Base-by-base conservation (phyloP, 1,284 basidiomycete genomes). In the Psilocybe mexicana region DNA sequence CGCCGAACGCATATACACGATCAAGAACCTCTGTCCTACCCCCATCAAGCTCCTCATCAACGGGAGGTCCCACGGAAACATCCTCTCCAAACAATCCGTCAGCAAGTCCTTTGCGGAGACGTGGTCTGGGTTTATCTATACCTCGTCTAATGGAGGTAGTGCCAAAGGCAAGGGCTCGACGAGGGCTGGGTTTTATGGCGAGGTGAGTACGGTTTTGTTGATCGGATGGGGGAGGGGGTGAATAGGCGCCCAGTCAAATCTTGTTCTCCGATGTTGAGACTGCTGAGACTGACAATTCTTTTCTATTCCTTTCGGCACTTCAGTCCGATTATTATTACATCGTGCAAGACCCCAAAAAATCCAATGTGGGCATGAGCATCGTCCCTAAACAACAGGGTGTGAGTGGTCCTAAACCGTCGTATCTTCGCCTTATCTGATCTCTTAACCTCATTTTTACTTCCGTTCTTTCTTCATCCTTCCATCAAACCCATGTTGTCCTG, bases 301-400 rank as follows among this genome's bases (percentile, higher is more conserved):
- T 33, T 33, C 30, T 33, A 6, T 33, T 47, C 36, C 30, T 10
- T 30, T 18, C 18, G 18, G 18, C 18, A 18, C 18, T 18, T 2
- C 18, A 72, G 71, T 60, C 61, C 23, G 61, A 63, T 25, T 69
- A 69, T 49, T 72, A 72, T 45, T 73, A 72, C 53, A 60, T 72
- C 28, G 66, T 72, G 25, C 62, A 64, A 14, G 70, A 73, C 52
- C 53, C 60, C 1, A 63, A 61, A 33, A 58, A 61, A 50, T 65
- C 70, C 55, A 72, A 71, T 54, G 65, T 63, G 8, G 70, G 67
- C 7, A 55, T 72, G 1, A 60, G 52, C 28, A 68, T 73, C 35
- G 40, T 53, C n/a, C 67, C 70, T 3, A 61, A 54, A 33, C 48
- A 40, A n/a, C 30, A 30, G 7, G 43, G 23, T 2, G 60, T 61